A percentile compares a stretch with the other conserved stretches of the same genome.
phyloP scores from a whole-genome alignment of 257 asterid species.

The Perilla frutescens region DNA sequence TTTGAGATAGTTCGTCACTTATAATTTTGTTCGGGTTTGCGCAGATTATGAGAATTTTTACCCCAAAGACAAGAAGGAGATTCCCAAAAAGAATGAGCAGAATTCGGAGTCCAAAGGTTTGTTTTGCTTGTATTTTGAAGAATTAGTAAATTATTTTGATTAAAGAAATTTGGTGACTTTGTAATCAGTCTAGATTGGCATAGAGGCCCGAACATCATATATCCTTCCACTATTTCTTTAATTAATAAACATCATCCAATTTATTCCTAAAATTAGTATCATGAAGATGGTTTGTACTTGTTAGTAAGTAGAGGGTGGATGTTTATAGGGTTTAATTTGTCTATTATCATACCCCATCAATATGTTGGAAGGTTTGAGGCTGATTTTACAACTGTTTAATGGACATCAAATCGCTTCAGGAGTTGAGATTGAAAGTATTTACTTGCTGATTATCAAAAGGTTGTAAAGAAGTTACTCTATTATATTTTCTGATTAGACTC shows the following conservation, averaged over 20 bases:
- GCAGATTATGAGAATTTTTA: constrained; percentile 67
- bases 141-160: neutral
- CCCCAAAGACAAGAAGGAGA: constrained; percentile 64
- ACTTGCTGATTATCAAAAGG: constrained; percentile 26
- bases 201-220: neutral
- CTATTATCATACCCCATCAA: no score
- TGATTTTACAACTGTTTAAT: neutral
- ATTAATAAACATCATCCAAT: neutral
- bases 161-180: no score
- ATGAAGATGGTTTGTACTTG: neutral
- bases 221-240: neutral
- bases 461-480: neutral
- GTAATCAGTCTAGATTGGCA: no score
- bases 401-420: neutral
- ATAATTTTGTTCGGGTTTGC: constrained; percentile 10
- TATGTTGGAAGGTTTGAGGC: no score
- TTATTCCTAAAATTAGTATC: neutral
- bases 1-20: neutral
- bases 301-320: constrained; percentile 1
- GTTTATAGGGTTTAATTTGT: neutral
- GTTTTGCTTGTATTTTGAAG: constrained; percentile 23
- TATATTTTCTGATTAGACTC: constrained; percentile 17
- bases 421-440: neutral
- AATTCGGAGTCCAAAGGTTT: constrained; percentile 70
- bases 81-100: constrained; percentile 59